Conservation (phyloP, 2,329 filamentous ascomycete genomes). For the Alternaria ventricosa region DNA sequence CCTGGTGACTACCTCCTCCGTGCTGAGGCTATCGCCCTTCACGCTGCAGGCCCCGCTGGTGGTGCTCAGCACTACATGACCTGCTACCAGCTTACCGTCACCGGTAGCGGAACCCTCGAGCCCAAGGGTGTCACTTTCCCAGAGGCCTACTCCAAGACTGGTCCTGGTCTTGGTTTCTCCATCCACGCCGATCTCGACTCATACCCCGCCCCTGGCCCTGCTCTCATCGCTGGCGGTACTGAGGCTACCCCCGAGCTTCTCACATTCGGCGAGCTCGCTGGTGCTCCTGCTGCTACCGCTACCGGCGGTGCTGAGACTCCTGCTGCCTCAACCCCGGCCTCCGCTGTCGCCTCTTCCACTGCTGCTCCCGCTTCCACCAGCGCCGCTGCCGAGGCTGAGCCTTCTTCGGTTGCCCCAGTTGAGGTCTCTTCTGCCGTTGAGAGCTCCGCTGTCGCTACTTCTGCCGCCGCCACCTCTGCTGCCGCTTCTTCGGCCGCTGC, state of each 20-base stretch:
- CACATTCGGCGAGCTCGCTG: conserved; percentile 33
- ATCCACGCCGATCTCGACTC: conserved; percentile 46
- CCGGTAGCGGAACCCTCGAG: conserved; percentile 40
- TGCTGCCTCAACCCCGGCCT: conserved; percentile 21
- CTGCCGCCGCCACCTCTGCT: conserved; percentile 9
- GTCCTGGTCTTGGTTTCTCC: conserved; percentile 53
- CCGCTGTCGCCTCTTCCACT: conserved; percentile 10
- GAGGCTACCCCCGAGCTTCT: conserved; percentile 30
- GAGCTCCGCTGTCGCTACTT: conserved; percentile 7
- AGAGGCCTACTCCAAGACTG: conserved; percentile 49
- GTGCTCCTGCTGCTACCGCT: conserved; percentile 22
- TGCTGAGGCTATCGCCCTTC: conserved; percentile 56
- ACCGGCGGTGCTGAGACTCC: conserved; percentile 26
- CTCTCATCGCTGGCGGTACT: conserved; percentile 45
- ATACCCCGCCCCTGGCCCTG: conserved; percentile 51
- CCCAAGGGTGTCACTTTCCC: conserved; percentile 57
- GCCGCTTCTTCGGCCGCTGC: conserved; percentile 1
- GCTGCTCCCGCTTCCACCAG: conserved; percentile 7
- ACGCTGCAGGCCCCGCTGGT: conserved; percentile 47
- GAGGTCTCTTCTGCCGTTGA: conserved; percentile 3
- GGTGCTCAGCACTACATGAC: conserved; percentile 57
- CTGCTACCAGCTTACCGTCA: conserved; percentile 54
- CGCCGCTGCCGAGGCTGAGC: conserved; percentile 7
- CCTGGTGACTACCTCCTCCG: conserved; percentile 55
- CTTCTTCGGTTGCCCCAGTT: conserved; percentile 15